phyloP scores from a whole-genome alignment of 2,329 filamentous ascomycete genomes.

The Fusarium veterinarium region DNA sequence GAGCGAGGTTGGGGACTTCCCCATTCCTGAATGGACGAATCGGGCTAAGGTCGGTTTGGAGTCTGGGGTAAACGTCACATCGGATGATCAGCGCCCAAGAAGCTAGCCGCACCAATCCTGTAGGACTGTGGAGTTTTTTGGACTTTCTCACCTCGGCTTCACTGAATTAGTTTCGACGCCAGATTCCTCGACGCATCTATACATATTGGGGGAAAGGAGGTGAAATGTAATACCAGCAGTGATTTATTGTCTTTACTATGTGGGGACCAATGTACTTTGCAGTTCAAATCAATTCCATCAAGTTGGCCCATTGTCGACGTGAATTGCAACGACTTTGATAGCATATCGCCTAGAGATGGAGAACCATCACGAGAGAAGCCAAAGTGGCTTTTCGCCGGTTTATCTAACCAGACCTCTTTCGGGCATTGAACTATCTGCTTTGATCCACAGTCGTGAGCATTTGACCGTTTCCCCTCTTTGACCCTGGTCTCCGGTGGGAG shows the following conservation, averaged over 20 bases:
- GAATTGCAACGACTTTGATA: accelerated
- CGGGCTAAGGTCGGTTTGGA: not conserved
- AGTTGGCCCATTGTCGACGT: accelerated
- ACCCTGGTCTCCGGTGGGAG: not conserved
- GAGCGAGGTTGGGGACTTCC: not conserved
- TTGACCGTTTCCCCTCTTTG: not conserved
- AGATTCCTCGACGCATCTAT: accelerated
- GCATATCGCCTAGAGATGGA: not conserved
- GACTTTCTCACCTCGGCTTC: not conserved
- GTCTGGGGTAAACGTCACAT: not conserved
- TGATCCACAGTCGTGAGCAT: not conserved
- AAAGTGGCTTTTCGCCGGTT: not conserved
- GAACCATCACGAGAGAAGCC: too few relatives aligned
- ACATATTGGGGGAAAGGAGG: accelerated
- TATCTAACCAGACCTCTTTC: not conserved
- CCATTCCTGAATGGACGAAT: not conserved
- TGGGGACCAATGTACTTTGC: accelerated
- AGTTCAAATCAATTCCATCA: accelerated
- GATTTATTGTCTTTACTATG: not conserved
- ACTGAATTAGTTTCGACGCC: not conserved
- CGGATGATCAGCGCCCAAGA: not conserved
- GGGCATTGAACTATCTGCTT: not conserved
- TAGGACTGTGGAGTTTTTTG: too few relatives aligned
- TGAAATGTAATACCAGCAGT: accelerated
- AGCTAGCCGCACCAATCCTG: not conserved